A percentile compares a stretch with the other conserved stretches of the same genome.
These are phyloP conservation scores for Saccharomycopsis phalli DNA, from an alignment of 1,139 yeast genomes.

Conservation along the genomic window DNA sequence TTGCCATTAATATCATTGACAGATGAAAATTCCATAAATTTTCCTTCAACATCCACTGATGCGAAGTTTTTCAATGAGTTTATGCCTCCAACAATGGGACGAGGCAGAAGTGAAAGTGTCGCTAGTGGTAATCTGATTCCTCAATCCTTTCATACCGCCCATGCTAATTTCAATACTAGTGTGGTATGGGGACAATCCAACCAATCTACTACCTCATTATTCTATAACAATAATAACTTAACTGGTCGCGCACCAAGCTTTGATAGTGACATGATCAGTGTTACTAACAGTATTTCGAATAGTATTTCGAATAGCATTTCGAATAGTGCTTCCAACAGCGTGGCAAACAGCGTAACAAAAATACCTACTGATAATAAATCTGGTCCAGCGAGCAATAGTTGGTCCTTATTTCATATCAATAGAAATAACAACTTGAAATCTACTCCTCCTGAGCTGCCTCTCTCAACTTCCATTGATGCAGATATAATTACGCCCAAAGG, in stretches of 20 bases:
- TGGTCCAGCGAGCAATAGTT: slow-evolving; percentile 3
- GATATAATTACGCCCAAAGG: not conserved
- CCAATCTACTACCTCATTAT: slow-evolving; percentile 5
- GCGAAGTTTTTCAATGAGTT: slow-evolving; percentile 1
- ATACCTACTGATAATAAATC: not conserved
- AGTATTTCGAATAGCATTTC: too few relatives aligned
- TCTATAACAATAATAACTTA: slow-evolving; percentile 6
- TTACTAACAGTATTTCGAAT: not conserved
- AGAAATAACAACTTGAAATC: not conserved
- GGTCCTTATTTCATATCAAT: slow-evolving; percentile 15
- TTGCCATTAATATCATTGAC: too few relatives aligned
- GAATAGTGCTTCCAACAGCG: too few relatives aligned
- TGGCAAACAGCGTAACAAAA: too few relatives aligned
- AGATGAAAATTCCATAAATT: slow-evolving; percentile 1
- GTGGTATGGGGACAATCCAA: slow-evolving; percentile 12
- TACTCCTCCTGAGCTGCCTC: not conserved
- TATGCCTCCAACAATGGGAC: slow-evolving; percentile 8
- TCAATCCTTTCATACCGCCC: slow-evolving; percentile 19
- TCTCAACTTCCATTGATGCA: not conserved
- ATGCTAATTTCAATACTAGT: slow-evolving; percentile 6
- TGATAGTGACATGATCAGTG: not conserved
- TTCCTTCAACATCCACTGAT: not conserved
- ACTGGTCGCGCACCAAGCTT: slow-evolving; percentile 1
- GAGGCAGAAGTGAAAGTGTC: slow-evolving; percentile 18
- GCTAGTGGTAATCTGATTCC: slow-evolving; percentile 16